A percentile compares a stretch with the other conserved stretches of the same genome.
Conservation (phyloP, 140 eudicot species). For the Ambrosia hybrid region DNA sequence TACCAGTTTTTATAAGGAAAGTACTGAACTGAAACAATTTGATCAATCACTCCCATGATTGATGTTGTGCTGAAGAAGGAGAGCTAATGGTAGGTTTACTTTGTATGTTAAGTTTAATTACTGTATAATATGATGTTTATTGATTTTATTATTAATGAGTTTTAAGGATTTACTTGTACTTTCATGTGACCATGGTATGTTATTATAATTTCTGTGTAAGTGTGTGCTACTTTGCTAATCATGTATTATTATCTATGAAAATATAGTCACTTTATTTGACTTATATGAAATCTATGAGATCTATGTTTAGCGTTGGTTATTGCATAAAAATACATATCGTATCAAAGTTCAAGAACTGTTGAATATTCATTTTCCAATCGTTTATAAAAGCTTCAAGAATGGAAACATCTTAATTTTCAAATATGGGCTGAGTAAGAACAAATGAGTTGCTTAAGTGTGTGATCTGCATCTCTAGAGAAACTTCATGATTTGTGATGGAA, state of each 20-base stretch:
- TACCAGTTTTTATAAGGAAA: constrained; percentile 24
- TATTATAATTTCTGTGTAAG: constrained; percentile 24
- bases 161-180: constrained; percentile 27
- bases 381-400: constrained; percentile 1
- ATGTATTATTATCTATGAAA: constrained; percentile 24
- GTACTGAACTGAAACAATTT: constrained; percentile 21
- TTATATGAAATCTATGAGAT: constrained; percentile 8
- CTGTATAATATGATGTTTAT: constrained; percentile 16
- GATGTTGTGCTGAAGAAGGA: constrained; percentile 11
- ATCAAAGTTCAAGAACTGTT: neutral
- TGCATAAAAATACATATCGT: too few relatives aligned
- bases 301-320: neutral
- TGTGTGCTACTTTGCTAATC: constrained; percentile 40
- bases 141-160: constrained; percentile 19
- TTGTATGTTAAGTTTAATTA: constrained; percentile 30
- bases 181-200: constrained; percentile 21
- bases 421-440: neutral
- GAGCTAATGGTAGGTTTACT: constrained; percentile 39
- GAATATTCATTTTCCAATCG: constrained; percentile 3
- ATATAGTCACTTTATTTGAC: neutral
- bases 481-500: constrained; percentile 7
- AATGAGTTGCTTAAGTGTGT: too few relatives aligned
- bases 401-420: neutral
- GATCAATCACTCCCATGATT: constrained; percentile 5
- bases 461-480: neutral